These are phyloP conservation scores for Trichoderma parareesei DNA, from an alignment of 495 filamentous ascomycete species.

Conservation along the genomic window DNA sequence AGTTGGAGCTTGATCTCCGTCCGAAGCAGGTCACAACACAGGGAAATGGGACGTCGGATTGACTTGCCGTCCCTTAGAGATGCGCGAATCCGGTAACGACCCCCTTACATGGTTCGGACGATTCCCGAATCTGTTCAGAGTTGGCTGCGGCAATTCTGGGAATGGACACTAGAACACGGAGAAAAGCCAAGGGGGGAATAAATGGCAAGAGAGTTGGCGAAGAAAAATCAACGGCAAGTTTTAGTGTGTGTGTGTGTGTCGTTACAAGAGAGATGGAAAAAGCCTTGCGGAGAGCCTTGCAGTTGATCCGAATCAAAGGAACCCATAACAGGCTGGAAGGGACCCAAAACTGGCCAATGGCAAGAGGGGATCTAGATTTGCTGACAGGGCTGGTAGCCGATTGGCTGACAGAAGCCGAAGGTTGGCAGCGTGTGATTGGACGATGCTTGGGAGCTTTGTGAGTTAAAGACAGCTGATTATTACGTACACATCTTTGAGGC, in stretches of 20 bases:
- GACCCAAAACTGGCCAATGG: neutral
- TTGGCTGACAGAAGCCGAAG: neutral
- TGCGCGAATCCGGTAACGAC: neutral
- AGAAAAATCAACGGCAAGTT: no score
- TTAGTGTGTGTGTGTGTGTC: no score
- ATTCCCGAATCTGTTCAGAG: neutral
- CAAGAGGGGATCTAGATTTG: neutral
- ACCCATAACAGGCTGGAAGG: neutral
- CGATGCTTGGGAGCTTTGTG: no score
- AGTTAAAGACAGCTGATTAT: no score
- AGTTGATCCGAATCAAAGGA: neutral
- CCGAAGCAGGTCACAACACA: neutral
- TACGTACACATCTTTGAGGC: no score
- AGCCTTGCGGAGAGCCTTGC: slow-evolving; percentile 8
- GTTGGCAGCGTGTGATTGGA: neutral
- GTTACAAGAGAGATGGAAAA: neutral
- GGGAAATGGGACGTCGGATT: neutral
- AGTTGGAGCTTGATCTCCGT: neutral
- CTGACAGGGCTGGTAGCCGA: neutral
- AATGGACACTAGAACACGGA: neutral
- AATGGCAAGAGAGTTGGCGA: neutral
- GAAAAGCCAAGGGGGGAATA: neutral
- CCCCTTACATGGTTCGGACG: neutral
- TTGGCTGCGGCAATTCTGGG: neutral
- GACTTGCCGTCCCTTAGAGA: neutral